A percentile compares a stretch with the other conserved stretches of the same genome.
These are phyloP conservation scores for Clarkia xantiana DNA, from an alignment of 345 rosid species.

Conservation along the genomic window DNA sequence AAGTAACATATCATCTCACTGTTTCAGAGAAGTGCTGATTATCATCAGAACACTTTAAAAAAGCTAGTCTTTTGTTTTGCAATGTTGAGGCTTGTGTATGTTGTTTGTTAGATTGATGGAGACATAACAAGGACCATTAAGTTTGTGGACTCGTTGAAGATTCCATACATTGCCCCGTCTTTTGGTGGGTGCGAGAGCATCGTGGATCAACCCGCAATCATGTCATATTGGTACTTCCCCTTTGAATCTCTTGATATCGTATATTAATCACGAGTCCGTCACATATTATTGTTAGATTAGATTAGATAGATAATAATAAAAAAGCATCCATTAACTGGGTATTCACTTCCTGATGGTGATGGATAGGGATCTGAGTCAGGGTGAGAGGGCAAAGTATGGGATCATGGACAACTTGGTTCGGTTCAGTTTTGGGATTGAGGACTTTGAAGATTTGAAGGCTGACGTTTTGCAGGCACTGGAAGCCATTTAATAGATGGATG, in stretches of 20 bases:
- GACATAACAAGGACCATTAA: conserved; percentile 53
- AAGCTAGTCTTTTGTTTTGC: too few relatives aligned
- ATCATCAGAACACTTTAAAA: too few relatives aligned
- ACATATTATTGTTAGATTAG: too few relatives aligned
- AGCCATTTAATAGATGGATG: conserved; percentile 22
- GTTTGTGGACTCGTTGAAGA: conserved; percentile 77
- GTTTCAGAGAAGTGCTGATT: background rate
- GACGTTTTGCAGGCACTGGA: conserved; percentile 85
- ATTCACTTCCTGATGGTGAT: background rate
- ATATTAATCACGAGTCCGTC: too few relatives aligned
- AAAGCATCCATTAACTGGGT: too few relatives aligned
- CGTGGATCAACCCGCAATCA: conserved; percentile 98
- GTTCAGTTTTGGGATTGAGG: conserved; percentile 93
- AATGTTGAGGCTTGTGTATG: background rate
- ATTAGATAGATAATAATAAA: too few relatives aligned
- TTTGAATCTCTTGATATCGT: background rate
- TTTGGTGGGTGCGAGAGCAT: conserved; percentile 98
- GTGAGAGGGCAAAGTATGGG: conserved; percentile 65
- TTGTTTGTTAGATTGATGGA: conserved; percentile 53
- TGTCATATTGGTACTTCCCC: conserved; percentile 92
- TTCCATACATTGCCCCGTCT: conserved; percentile 96
- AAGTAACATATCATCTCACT: background rate
- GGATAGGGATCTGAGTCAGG: conserved; percentile 69
- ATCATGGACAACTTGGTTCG: conserved; percentile 85
- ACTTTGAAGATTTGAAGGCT: conserved; percentile 74